Evolutionary conservation across 495 filamentous ascomycete genomes (phyloP).

Genomic region (Talaromyces nanjingensis): DNA sequence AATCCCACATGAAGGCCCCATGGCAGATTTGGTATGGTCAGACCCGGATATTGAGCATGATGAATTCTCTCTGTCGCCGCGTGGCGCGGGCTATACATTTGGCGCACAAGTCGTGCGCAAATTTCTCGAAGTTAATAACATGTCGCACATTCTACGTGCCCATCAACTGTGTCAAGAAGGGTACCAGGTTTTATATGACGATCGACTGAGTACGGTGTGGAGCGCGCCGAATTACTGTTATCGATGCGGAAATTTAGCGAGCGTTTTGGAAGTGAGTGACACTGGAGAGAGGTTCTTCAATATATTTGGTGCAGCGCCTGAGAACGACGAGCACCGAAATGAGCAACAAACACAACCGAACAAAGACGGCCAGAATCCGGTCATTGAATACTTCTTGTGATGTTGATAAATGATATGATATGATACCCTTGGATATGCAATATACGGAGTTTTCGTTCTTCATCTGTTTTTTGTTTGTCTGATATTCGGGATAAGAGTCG

Average conservation of each 20-base stretch:
- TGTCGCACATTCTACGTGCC: conserved; percentile 92
- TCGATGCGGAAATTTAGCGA: conserved; percentile 93
- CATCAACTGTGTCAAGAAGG: conserved; percentile 98
- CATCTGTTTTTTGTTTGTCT: neutral
- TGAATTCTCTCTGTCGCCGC: conserved; percentile 89
- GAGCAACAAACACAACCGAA: conserved; percentile 61
- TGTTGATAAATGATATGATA: conserved; percentile 8
- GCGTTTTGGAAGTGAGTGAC: conserved; percentile 91
- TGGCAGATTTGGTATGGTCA: conserved; percentile 99
- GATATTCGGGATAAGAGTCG: neutral
- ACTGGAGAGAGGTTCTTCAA: conserved; percentile 90
- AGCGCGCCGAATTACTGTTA: conserved; percentile 97
- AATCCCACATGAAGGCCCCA: conserved; percentile 96
- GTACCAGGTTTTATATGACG: conserved; percentile 92
- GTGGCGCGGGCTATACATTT: conserved; percentile 94
- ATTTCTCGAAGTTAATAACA: conserved; percentile 91
- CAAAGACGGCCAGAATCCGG: conserved; percentile 52
- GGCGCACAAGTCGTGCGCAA: conserved; percentile 96
- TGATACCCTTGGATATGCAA: conserved; percentile 42
- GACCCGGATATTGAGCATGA: conserved; percentile 93
- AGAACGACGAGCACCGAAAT: conserved; percentile 80
- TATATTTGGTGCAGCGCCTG: conserved; percentile 92
- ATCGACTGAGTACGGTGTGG: conserved; percentile 92
- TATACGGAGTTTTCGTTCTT: conserved; percentile 24
- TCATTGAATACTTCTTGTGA: conserved; percentile 65